Evolutionary conservation across 169 alveolate genomes (phyloP).

Genomic region (Miamiensis avidus): DNA sequence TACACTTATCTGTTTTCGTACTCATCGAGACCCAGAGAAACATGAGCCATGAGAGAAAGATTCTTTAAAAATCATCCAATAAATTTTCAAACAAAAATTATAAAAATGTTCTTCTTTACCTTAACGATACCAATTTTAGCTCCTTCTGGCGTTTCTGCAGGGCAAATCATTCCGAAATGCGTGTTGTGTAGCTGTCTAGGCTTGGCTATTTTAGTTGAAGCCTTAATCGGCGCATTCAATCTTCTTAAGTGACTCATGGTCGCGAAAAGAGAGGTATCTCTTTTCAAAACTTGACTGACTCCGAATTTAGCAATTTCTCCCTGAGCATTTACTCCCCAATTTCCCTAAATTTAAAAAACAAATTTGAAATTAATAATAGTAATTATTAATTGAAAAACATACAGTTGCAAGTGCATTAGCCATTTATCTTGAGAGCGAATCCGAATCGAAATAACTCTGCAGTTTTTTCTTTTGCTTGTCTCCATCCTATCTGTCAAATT

Average conservation of each 20-base stretch:
- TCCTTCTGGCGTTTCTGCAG: constrained; percentile 99
- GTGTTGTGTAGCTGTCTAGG: constrained; percentile 99
- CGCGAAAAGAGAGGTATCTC: constrained; percentile 97
- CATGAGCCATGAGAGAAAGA: constrained; percentile 97
- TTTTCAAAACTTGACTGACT: constrained; percentile 95
- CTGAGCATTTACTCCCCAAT: constrained; percentile 98
- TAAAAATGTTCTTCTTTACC: too few relatives aligned
- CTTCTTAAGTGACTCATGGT: constrained; percentile 99
- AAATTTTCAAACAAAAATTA: too few relatives aligned
- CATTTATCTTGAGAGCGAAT: constrained; percentile 16
- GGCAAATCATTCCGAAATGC: constrained; percentile 99
- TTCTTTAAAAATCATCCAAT: too few relatives aligned
- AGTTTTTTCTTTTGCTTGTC: constrained; percentile 15
- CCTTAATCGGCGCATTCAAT: constrained; percentile 98
- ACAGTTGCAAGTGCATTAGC: constrained; percentile 40
- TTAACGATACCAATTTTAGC: constrained; percentile 99
- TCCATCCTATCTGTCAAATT: neutral
- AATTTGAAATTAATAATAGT: constrained; percentile 83
- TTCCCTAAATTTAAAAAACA: constrained; percentile 89
- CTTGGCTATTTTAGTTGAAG: constrained; percentile 98
- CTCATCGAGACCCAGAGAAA: constrained; percentile 92
- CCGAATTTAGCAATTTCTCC: constrained; percentile 98
- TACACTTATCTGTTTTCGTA: constrained; percentile 81
- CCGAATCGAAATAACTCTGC: constrained; percentile 21
- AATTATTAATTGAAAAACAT: constrained; percentile 42